Percentiles rank a stretch among this genome's conserved stretches.
phyloP scores from a whole-genome alignment of 148 eudicot species.

The Tetragonia tetragonoides region DNA sequence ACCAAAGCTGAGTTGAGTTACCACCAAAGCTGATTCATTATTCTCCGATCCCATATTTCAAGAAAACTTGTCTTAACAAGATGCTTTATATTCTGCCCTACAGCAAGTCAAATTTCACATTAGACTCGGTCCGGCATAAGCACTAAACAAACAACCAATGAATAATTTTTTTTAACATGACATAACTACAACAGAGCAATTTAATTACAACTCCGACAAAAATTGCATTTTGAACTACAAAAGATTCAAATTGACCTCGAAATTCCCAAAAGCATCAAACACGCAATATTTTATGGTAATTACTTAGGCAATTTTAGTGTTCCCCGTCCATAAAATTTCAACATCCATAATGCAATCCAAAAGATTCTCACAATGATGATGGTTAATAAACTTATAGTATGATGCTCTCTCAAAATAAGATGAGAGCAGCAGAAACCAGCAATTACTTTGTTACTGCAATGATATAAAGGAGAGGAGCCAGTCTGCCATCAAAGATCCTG shows the following conservation, averaged over 20 bases:
- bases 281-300: no score
- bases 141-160: neutral
- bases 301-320: no score
- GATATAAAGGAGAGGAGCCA: neutral
- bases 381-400: neutral
- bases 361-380: neutral
- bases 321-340: neutral
- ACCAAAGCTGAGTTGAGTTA: conserved; percentile 78
- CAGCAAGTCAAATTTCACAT: neutral
- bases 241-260: no score
- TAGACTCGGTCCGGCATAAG: conserved; percentile 3
- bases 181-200: neutral
- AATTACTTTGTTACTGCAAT: neutral
- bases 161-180: neutral
- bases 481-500: neutral
- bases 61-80: neutral
- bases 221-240: no score
- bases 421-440: neutral
- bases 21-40: conserved; percentile 41
- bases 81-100: neutral
- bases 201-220: neutral
- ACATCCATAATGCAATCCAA: neutral
- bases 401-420: neutral
- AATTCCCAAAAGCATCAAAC: no score
- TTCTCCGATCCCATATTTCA: conserved; percentile 51